A percentile compares a stretch with the other conserved stretches of the same genome.
Evolutionary conservation across 495 filamentous ascomycete genomes (phyloP).

Genomic region (Aspergillus baeticus): DNA sequence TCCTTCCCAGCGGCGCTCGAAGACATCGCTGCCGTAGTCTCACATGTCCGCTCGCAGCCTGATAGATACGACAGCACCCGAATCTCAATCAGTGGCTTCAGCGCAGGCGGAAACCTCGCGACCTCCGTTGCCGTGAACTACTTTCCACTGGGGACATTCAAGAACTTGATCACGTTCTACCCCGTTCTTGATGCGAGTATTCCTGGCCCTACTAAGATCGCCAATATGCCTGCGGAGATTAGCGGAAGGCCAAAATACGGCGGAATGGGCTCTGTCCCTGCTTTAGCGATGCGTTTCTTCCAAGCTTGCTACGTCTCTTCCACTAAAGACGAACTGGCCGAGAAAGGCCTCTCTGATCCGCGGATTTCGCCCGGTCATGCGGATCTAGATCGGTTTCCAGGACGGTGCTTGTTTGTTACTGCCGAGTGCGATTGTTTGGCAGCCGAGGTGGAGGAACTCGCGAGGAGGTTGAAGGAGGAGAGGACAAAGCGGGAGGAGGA

Average conservation of each 20-base stretch:
- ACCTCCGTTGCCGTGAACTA: conserved; percentile 26
- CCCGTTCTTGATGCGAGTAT: conserved; percentile 33
- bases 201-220: conserved; percentile 10
- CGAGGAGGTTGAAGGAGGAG: conserved; percentile 11
- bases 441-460: conserved; percentile 9
- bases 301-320: conserved; percentile 21
- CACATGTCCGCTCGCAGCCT: conserved; percentile 25
- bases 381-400: conserved; percentile 1
- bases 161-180: conserved; percentile 39
- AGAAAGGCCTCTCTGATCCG: conserved; percentile 33
- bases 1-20: conserved; percentile 74
- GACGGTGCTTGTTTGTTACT: conserved; percentile 9
- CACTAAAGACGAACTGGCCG: conserved; percentile 3
- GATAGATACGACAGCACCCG: conserved; percentile 29
- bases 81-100: conserved; percentile 44
- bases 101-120: conserved; percentile 42
- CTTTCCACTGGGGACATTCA: conserved; percentile 18
- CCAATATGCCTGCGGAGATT: conserved; percentile 2
- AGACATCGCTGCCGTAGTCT: conserved; percentile 53
- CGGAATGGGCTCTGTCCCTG: conserved; percentile 17
- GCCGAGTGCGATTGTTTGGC: conserved; percentile 10
- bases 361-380: conserved; percentile 35
- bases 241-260: background rate
- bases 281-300: conserved; percentile 22
- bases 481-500: background rate